Evolutionary conservation across 2,329 filamentous ascomycete genomes (phyloP).

Genomic region (Neofusicoccum sp.): DNA sequence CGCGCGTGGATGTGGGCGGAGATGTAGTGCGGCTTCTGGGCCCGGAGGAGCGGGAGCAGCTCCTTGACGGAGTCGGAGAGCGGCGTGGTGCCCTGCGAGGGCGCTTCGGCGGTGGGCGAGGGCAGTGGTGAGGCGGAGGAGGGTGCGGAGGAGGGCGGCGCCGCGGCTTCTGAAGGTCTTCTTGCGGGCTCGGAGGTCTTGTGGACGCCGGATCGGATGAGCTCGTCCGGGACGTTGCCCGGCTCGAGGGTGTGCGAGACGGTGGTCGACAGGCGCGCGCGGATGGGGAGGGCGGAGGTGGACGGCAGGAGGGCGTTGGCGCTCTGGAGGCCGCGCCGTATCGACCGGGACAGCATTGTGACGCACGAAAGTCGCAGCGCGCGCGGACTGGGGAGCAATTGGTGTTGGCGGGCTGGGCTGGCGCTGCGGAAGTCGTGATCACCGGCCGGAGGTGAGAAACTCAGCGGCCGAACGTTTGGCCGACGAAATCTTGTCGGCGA

Average conservation of each 20-base stretch:
- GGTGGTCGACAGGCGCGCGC: constrained; percentile 44
- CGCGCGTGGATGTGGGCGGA: constrained; percentile 75
- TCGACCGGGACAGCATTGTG: constrained; percentile 49
- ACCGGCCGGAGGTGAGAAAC: neutral
- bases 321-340: constrained; percentile 64
- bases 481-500: neutral
- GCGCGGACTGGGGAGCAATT: neutral
- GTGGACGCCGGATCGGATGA: constrained; percentile 50
- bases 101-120: constrained; percentile 29
- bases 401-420: neutral
- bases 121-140: constrained; percentile 26
- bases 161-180: constrained; percentile 20
- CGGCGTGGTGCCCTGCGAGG: constrained; percentile 36
- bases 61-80: constrained; percentile 57
- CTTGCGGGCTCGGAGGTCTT: constrained; percentile 25
- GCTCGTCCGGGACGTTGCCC: constrained; percentile 37
- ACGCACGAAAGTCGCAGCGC: neutral
- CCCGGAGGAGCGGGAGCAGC: constrained; percentile 68
- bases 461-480: constrained; percentile 1
- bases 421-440: constrained; percentile 2
- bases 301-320: constrained; percentile 54
- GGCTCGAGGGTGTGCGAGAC: constrained; percentile 39
- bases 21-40: constrained; percentile 75
- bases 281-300: constrained; percentile 53
- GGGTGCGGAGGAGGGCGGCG: constrained; percentile 23